Conservation (phyloP, 2,329 filamentous ascomycete species). For the Botrytis fabae region DNA sequence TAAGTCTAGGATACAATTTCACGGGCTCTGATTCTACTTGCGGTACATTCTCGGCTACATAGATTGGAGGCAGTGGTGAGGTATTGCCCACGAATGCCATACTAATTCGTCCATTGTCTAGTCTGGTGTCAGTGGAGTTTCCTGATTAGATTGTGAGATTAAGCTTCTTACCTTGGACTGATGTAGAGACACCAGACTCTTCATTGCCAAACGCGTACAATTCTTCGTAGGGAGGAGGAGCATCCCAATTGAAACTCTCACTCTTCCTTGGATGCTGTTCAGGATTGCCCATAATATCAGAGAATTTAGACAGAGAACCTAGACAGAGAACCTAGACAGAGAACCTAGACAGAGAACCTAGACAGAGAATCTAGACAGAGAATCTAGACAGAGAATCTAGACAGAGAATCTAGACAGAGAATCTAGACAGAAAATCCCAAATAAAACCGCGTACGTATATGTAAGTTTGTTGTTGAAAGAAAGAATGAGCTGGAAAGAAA, state of each 20-base stretch:
- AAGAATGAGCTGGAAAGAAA: neutral
- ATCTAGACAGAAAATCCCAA: neutral
- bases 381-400: neutral
- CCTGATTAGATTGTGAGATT: no score
- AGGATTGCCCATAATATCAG: neutral
- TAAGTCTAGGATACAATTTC: constrained; percentile 47
- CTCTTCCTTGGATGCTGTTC: neutral
- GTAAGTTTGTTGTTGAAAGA: neutral
- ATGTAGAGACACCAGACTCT: neutral
- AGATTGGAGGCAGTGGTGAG: constrained; percentile 26
- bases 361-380: neutral
- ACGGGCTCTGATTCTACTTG: neutral
- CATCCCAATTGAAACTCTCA: constrained; percentile 3
- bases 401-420: no score
- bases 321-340: neutral
- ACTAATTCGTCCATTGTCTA: constrained; percentile 32
- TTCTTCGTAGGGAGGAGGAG: constrained; percentile 11
- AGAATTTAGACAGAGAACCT: neutral
- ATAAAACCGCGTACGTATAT: neutral
- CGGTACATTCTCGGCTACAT: neutral
- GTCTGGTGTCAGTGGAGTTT: neutral
- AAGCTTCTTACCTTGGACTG: neutral
- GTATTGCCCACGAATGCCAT: constrained; percentile 26
- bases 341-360: no score
- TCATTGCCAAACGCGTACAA: neutral